phyloP scores from a whole-genome alignment of 2,329 filamentous ascomycete species.

The Hymenotorrendiella dingleyae region DNA sequence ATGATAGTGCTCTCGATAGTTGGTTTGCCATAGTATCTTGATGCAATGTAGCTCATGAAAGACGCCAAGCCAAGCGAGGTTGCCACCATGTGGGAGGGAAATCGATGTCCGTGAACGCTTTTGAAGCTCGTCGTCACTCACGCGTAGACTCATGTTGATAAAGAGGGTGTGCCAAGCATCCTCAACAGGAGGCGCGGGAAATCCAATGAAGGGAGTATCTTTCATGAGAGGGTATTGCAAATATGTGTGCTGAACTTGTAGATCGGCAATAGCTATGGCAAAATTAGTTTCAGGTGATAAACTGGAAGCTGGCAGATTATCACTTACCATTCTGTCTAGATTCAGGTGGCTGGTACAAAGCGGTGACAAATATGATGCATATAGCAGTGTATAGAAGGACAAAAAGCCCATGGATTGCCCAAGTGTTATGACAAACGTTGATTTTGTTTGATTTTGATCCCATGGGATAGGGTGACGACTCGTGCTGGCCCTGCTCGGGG shows the following conservation, averaged over 20 bases:
- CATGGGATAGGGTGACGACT: too few species aligned
- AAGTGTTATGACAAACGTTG: too few species aligned
- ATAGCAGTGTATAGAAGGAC: too few species aligned
- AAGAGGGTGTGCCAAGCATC: slow-evolving; percentile 1
- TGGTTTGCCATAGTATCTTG: not conserved
- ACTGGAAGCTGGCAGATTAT: too few species aligned
- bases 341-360: too few species aligned
- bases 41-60: slow-evolving; percentile 2
- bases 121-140: not conserved
- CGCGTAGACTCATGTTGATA: not conserved
- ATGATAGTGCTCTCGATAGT: not conserved
- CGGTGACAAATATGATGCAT: too few species aligned
- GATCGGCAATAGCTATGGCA: not conserved
- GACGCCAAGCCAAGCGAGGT: not conserved
- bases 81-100: not conserved
- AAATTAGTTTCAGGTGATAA: too few species aligned
- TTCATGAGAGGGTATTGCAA: not conserved
- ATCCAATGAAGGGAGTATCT: not conserved
- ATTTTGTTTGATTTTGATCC: too few species aligned
- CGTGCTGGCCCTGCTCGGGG: too few species aligned
- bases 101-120: not conserved
- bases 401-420: too few species aligned
- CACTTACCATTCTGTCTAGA: too few species aligned
- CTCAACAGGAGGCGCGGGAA: not conserved
- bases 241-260: not conserved